Base-by-base conservation (phyloP, 768 basidiomycete genomes). In the Pleurotus sapidus region DNA sequence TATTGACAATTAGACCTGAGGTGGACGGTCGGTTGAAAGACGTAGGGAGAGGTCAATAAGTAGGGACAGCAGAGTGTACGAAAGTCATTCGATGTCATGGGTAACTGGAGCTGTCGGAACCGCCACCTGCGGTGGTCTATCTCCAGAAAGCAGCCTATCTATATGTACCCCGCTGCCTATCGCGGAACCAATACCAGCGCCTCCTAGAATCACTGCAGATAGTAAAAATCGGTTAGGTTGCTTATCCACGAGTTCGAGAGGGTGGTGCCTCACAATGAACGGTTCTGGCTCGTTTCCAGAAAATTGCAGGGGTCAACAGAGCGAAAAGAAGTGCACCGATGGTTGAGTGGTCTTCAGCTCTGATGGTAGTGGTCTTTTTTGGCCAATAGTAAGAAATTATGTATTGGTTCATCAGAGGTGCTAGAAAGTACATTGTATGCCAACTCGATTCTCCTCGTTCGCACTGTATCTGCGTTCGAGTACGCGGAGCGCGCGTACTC, bases 301-400 rank as follows among this genome's bases (percentile, higher is more conserved):
- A 75, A 25, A 91, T 53, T 2, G 89, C 87, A 3, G 91, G 87
- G 3, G 79, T 81, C 2, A 92, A 66, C 12, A 88, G 79, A 14
- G 81, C 82, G 57, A 77, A 80, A 18, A 93, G 69, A 47, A 92
- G 64, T 17, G 78, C 78, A 23, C 91, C 91, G 46, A 93, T 88
- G 1, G 83, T 90, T 18, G 88, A 79, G 65, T 90, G 86, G 67
- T 93, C 91, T 55, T 91, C 84, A 47, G 79, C 77, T 60, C 89
- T 76, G 53, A 89, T 69, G 18, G 81, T 77, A 42, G 75, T 72
- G 12, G 77, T 80, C 89, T 91, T 49, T 14, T 49, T 30, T 34
- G 47, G 9, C 48, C 25, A 30, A 48, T 34, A 9, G 39, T 40
- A 56, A 37, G 23, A 58, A 51, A 39, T 42, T 14, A 43, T 57